Conservation (phyloP, 2,329 filamentous ascomycete species). For the Paecilomyces sp. region DNA sequence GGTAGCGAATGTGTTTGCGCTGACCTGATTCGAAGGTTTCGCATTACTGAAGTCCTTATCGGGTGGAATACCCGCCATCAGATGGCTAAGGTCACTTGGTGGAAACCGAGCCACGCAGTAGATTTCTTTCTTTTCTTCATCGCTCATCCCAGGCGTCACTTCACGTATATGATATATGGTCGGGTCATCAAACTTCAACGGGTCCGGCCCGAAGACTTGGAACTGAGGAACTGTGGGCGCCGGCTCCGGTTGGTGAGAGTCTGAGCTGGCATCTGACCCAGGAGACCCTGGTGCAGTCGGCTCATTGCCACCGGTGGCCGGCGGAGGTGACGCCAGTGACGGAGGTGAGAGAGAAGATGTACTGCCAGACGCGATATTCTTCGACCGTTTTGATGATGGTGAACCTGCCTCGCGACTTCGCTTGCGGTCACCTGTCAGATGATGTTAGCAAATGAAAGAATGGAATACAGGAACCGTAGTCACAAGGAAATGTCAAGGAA, state of each 20-base stretch:
- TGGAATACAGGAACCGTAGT: neutral
- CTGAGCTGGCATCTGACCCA: conserved; percentile 52
- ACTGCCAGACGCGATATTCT: conserved; percentile 28
- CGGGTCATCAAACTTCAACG: conserved; percentile 81
- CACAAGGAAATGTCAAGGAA: too few relatives aligned
- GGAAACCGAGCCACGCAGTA: conserved; percentile 84
- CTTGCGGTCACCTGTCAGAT: conserved; percentile 7
- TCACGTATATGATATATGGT: conserved; percentile 89
- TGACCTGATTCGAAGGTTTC: conserved; percentile 90
- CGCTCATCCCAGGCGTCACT: conserved; percentile 65
- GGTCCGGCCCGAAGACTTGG: conserved; percentile 88
- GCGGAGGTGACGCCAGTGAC: conserved; percentile 36
- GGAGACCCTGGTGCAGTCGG: conserved; percentile 56
- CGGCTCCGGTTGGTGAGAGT: conserved; percentile 53
- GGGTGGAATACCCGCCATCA: conserved; percentile 82
- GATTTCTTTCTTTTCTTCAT: conserved; percentile 80
- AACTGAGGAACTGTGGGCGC: conserved; percentile 61
- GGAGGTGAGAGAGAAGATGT: conserved; percentile 34
- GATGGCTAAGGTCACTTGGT: conserved; percentile 67
- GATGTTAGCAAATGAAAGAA: neutral
- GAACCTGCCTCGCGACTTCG: conserved; percentile 19
- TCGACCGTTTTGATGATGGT: conserved; percentile 31
- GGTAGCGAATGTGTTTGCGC: conserved; percentile 83
- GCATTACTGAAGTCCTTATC: conserved; percentile 94
- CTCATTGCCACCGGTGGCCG: conserved; percentile 49